A percentile compares a stretch with the other conserved stretches of the same genome.
phyloP scores from a whole-genome alignment of 768 basidiomycete species.

The Chiua virens region DNA sequence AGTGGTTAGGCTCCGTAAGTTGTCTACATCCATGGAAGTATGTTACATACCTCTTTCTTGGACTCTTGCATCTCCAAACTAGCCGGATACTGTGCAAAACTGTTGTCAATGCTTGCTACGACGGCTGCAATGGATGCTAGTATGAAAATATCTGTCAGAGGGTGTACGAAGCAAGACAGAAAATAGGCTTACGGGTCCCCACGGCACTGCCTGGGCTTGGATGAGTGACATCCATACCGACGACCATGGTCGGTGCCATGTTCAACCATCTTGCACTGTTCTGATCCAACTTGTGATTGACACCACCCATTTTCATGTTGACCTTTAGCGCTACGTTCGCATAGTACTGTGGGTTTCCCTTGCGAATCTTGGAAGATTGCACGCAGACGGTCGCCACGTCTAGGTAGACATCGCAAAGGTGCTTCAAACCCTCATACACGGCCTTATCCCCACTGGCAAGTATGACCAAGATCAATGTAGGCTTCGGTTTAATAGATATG shows the following conservation, averaged over 20 bases:
- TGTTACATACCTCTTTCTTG: slow-evolving; percentile 61
- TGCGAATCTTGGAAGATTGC: slow-evolving; percentile 69
- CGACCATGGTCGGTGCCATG: slow-evolving; percentile 47
- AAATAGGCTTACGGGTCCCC: slow-evolving; percentile 39
- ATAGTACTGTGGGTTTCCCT: slow-evolving; percentile 53
- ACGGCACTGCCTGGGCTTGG: slow-evolving; percentile 69
- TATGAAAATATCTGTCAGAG: not conserved
- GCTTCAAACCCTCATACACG: slow-evolving; percentile 52
- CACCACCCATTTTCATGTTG: slow-evolving; percentile 55
- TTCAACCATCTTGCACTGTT: slow-evolving; percentile 40
- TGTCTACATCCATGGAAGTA: not conserved
- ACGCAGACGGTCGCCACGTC: slow-evolving; percentile 68
- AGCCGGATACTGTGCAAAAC: slow-evolving; percentile 51
- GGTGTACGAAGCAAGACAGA: not conserved
- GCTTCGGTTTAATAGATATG: slow-evolving; percentile 39
- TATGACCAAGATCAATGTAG: slow-evolving; percentile 46
- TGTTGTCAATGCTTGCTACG: slow-evolving; percentile 46
- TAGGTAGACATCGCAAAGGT: slow-evolving; percentile 49
- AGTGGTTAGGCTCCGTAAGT: not conserved
- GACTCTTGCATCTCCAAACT: slow-evolving; percentile 50
- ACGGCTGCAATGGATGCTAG: slow-evolving; percentile 52
- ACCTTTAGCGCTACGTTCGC: slow-evolving; percentile 58
- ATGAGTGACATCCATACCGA: slow-evolving; percentile 72
- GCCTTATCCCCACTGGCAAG: slow-evolving; percentile 47
- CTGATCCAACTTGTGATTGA: slow-evolving; percentile 48